Base-by-base conservation (phyloP, 2,329 filamentous ascomycete genomes). In the Bipolaris zeicola region DNA sequence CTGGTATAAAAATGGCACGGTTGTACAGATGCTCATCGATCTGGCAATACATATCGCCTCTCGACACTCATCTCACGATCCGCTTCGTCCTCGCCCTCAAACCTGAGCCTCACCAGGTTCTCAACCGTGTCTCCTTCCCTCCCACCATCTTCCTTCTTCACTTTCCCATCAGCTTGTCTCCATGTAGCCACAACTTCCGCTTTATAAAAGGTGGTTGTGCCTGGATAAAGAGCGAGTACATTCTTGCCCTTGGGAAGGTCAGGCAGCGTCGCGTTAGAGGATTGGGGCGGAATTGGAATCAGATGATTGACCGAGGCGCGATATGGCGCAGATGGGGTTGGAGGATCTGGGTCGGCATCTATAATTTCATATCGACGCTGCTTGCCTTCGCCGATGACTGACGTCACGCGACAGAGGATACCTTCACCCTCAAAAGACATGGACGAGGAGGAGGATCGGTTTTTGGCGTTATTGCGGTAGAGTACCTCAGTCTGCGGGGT, bases 171-270 rank as follows among this genome's bases (percentile, higher is more conserved):
- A 18, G 55, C 60, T 6, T 68, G 69, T 24, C 65, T 71, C 78
- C 80, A 81, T 6, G 67, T 64, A 7, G 74, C 73, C 8, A 77
- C 78, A 4, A 82, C 80, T 61, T 82, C 80, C 1, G 81, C 81
- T 60, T 80, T 81, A 65, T 83, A 83, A 60, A 83, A 83, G 1
- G 81, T 83, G n/a, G 81, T 82, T 6, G 81, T 83, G 18, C 79
- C 77, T 1, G 81, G 81, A 59, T 83, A 83, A 51, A 82, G 73
- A 28, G 81, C 81, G 5, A 83, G 68, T 1, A 83, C 81, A n/a
- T 77, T 69, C 57, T 72, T 76, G 6, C 77, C 73, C 42, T 77
- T 75, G 13, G 68, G 62, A 18, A 82, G 63, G 54, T 80, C 77
- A 0, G 73, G 71, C 20, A 82, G 64, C 5, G 72, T 76, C 24